Conservation (phyloP, 768 basidiomycete species). For the Termitomyces sp. region DNA sequence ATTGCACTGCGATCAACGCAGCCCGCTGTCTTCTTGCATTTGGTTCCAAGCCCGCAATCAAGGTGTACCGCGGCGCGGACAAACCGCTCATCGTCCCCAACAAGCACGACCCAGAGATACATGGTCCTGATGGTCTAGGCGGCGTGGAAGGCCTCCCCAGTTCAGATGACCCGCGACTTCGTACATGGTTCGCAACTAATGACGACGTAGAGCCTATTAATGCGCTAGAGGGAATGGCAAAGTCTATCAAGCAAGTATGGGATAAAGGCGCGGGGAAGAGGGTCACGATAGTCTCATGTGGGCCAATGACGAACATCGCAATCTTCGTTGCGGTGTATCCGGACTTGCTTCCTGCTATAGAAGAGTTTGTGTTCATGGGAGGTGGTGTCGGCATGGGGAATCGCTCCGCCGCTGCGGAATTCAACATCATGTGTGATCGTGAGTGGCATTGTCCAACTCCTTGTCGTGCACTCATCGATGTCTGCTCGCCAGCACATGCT, state of each 20-base stretch:
- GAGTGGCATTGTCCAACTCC: slow-evolving; percentile 25
- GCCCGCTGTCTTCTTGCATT: slow-evolving; percentile 76
- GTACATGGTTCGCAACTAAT: slow-evolving; percentile 41
- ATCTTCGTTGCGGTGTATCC: slow-evolving; percentile 58
- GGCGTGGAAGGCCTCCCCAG: slow-evolving; percentile 77
- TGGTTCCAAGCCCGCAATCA: slow-evolving; percentile 52
- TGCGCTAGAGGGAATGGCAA: slow-evolving; percentile 70
- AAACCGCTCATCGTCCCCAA: slow-evolving; percentile 64
- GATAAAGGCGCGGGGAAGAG: slow-evolving; percentile 54
- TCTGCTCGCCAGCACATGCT: slow-evolving; percentile 57
- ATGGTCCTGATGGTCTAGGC: slow-evolving; percentile 78
- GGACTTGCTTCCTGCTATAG: slow-evolving; percentile 49
- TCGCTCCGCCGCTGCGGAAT: slow-evolving; percentile 78
- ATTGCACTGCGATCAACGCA: slow-evolving; percentile 68
- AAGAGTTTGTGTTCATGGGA: slow-evolving; percentile 85
- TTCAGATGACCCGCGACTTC: slow-evolving; percentile 43
- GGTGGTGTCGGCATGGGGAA: slow-evolving; percentile 88
- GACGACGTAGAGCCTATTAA: slow-evolving; percentile 37
- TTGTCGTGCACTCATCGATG: not conserved
- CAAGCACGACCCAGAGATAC: slow-evolving; percentile 73
- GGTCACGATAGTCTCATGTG: slow-evolving; percentile 69
- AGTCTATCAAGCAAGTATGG: slow-evolving; percentile 51
- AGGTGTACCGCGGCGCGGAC: slow-evolving; percentile 65
- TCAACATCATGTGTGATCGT: slow-evolving; percentile 83
- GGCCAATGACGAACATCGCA: slow-evolving; percentile 84